Evolutionary conservation across 768 basidiomycete species (phyloP), one percentile per base, ranked within the genome.

Genomic region (Russula olivacea): DNA sequence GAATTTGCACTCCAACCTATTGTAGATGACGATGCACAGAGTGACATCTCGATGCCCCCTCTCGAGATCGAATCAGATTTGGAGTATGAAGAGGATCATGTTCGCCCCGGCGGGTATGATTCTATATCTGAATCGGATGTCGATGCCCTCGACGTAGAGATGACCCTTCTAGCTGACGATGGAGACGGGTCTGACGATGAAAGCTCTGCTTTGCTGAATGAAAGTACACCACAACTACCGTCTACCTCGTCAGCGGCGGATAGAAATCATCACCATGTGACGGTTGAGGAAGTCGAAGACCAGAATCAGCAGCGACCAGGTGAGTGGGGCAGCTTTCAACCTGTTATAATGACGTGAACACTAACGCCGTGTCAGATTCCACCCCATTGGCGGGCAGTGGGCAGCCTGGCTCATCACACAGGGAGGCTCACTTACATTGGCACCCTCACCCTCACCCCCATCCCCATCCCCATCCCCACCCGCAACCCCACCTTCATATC

Each of bases 91-190:
- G 65, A 55, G 34, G 47, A 59, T 52, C 38, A 55, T 28, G 5
- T 60, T 38, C 48, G 12, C 38, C n/a, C 5, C 14, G 32, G 40
- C 43, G 53, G 25, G 28, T 45, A 66, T 17, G 65, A 66, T 28
- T 43, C 41, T 28, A 64, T 51, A 53, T 66, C 65, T 30, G 61
- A 66, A 10, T 66, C 65, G 23, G 64, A 65, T 17, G 59, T 25
- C 25, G 67, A 68, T 59, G 67, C 67, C 41, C 38, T 51, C 28
- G 67, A 68, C 21, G 65, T 68, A 7, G 67, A 68, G 58, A 68
- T 68, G 67, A 41, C 54, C 6, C 64, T 65, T 21, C 43, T 55
- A 2, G 8, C 38, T 23, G 65, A 63, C 15, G 59, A 65, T 3
- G 63, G 40, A 2, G 43, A 51, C n/a, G 12, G 15, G 15, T 63